phyloP scores from a whole-genome alignment of 225 moss, liverwort and hornwort species.

The Bryoerythrophyllum caledonicum region DNA sequence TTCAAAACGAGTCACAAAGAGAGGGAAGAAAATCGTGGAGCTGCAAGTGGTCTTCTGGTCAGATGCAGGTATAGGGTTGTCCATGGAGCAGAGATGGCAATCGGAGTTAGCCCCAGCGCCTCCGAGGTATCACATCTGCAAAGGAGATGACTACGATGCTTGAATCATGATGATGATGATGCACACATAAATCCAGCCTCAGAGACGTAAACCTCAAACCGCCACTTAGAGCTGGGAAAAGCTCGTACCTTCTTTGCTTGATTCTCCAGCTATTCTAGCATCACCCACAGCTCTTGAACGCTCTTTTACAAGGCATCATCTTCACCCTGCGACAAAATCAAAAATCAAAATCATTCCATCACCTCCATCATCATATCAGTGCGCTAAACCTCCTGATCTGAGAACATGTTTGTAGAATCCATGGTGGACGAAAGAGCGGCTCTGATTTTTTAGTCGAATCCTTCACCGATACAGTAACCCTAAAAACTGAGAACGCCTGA shows the following conservation, averaged over 20 bases:
- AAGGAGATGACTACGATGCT: background rate
- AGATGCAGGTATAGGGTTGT: slow-evolving; percentile 18
- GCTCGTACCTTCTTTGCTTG: background rate
- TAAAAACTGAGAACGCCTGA: background rate
- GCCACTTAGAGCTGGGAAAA: background rate
- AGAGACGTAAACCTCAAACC: background rate
- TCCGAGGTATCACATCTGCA: slow-evolving; percentile 16
- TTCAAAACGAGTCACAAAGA: background rate
- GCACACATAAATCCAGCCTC: background rate
- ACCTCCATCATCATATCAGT: background rate
- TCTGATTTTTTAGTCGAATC: background rate
- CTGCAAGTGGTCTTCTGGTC: slow-evolving; percentile 16
- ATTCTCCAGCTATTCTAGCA: background rate
- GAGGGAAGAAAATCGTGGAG: background rate
- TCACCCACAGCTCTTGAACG: background rate
- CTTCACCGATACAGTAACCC: slow-evolving; percentile 6
- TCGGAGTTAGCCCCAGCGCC: background rate
- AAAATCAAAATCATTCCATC: background rate
- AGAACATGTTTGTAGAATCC: background rate
- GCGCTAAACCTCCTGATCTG: background rate
- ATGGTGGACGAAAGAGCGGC: background rate
- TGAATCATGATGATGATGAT: background rate
- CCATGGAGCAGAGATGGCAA: slow-evolving; percentile 18
- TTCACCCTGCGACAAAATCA: background rate
- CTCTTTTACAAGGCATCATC: background rate